Percentiles rank a stretch among this genome's conserved stretches.
Conservation (phyloP, 1,284 basidiomycete genomes). For the Austroboletus rostrupii region DNA sequence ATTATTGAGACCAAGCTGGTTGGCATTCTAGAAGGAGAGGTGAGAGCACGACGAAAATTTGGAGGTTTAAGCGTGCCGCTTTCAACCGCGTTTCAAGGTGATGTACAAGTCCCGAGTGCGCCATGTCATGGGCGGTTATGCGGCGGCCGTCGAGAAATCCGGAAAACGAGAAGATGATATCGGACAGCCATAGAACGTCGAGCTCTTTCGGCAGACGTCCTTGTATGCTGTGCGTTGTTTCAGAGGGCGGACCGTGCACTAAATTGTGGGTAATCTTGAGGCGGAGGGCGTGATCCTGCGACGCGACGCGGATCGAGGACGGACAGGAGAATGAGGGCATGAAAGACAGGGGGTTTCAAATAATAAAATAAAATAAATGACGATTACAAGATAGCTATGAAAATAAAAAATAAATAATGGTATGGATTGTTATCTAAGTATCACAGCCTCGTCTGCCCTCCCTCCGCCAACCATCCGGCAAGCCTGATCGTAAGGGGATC, state of each 20-base stretch:
- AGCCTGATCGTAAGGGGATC: conserved; percentile 17
- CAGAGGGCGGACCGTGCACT: conserved; percentile 35
- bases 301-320: conserved; percentile 32
- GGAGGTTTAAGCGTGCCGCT: conserved; percentile 36
- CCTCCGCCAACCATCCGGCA: conserved; percentile 5
- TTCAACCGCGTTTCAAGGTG: conserved; percentile 51
- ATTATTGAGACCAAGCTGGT: conserved; percentile 50
- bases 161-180: conserved; percentile 49
- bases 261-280: conserved; percentile 39
- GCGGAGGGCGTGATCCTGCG: conserved; percentile 30
- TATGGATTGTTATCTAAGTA: conserved; percentile 23
- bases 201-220: conserved; percentile 43
- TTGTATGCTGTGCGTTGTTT: conserved; percentile 29
- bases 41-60: conserved; percentile 14
- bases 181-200: conserved; percentile 49
- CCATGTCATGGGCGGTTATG: conserved; percentile 39
- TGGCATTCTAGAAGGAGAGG: conserved; percentile 45
- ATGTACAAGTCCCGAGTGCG: conserved; percentile 45
- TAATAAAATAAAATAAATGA: conserved; percentile 17
- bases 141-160: conserved; percentile 45
- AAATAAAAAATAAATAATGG: conserved; percentile 12
- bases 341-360: conserved; percentile 6
- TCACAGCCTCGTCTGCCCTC: conserved; percentile 30
- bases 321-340: conserved; percentile 39
- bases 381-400: conserved; percentile 28